phyloP scores from a whole-genome alignment of 192 early-diverging fungal genomes.

The Coemansia sp. region DNA sequence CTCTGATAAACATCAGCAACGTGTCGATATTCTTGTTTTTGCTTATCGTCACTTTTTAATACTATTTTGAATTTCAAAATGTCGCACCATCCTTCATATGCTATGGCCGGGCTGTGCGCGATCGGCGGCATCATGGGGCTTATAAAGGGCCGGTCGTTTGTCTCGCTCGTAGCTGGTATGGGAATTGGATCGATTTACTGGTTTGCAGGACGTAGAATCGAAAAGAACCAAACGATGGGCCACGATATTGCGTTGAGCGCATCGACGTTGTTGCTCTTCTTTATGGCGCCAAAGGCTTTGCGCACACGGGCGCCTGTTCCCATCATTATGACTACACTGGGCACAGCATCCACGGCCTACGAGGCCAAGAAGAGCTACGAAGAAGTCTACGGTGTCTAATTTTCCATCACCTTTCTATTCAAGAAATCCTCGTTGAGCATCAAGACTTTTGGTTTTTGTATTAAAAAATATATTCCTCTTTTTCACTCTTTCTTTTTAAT shows the following conservation, averaged over 20 bases:
- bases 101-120: constrained; percentile 48
- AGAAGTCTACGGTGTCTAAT: constrained; percentile 40
- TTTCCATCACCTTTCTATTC: too few relatives aligned
- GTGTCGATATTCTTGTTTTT: neutral
- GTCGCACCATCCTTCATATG: constrained; percentile 48
- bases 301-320: constrained; percentile 45
- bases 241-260: constrained; percentile 44
- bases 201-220: constrained; percentile 34
- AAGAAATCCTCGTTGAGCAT: too few relatives aligned
- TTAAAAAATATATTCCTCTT: neutral
- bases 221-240: constrained; percentile 41
- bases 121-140: constrained; percentile 48
- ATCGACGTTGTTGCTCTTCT: constrained; percentile 37
- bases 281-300: constrained; percentile 50
- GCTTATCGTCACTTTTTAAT: neutral
- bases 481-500: neutral
- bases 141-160: constrained; percentile 45
- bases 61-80: constrained; percentile 12
- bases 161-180: constrained; percentile 44
- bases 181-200: constrained; percentile 43
- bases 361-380: constrained; percentile 49
- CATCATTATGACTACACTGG: constrained; percentile 33
- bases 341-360: constrained; percentile 37
- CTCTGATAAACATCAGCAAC: neutral
- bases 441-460: neutral